Percentiles rank a stretch among this genome's conserved stretches.
Conservation (phyloP, 148 eudicot genomes). For the Rhododendron ovatum region DNA sequence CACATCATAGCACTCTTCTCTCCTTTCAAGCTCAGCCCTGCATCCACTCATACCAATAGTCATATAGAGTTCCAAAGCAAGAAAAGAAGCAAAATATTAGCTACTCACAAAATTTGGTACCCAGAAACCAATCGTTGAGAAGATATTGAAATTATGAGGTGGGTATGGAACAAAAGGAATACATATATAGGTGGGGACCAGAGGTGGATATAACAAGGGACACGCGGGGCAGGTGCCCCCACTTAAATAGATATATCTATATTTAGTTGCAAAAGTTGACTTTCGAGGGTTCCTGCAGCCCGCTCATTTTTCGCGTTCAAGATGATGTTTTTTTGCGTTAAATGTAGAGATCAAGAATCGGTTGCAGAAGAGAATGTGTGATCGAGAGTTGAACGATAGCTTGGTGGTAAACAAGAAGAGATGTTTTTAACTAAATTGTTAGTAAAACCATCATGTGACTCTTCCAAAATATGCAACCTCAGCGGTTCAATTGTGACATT, state of each 20-base stretch:
- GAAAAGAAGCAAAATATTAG: background rate
- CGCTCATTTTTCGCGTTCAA: background rate
- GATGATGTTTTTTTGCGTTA: background rate
- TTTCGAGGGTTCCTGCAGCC: background rate
- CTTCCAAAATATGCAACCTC: background rate
- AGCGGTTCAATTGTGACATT: background rate
- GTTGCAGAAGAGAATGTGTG: background rate
- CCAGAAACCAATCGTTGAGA: background rate
- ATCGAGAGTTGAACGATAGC: background rate
- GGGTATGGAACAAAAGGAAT: background rate
- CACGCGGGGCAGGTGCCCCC: background rate
- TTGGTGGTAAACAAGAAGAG: background rate
- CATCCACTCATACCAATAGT: background rate
- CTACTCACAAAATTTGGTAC: background rate
- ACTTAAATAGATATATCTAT: background rate
- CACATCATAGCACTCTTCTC: slow-evolving; percentile 66
- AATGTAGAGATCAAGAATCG: background rate
- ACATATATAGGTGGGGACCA: background rate
- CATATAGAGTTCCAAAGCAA: background rate
- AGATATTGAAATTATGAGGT: background rate
- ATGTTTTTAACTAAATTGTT: background rate
- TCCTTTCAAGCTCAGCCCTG: slow-evolving; percentile 75
- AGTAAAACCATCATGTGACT: background rate
- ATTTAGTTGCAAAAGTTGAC: background rate
- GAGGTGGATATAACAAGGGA: background rate